Evolutionary conservation across 441 rosid species (phyloP), one percentile per base, ranked within the genome.

Genomic region (Arabidopsis hybrid): DNA sequence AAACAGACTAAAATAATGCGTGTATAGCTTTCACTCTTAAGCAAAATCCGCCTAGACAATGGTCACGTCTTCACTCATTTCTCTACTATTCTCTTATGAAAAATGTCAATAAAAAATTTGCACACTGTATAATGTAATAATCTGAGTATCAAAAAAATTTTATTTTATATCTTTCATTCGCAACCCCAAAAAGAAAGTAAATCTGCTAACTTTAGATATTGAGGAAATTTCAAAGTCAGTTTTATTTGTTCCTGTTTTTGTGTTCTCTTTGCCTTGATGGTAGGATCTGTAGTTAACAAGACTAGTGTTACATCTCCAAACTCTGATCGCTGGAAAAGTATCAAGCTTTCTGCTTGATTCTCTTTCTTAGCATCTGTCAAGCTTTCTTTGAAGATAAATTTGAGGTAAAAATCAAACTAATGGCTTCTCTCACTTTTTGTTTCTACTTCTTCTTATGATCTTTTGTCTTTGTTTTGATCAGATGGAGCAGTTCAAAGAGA

Each of bases 271-370:
- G n/a, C 73, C 74, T 69, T 68, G 81, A 80, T 85, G 91, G 85
- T 86, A 82, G 88, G 92, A 89, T 88, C 91, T 86, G 83, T 82
- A 84, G 83, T 89, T 85, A 9, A 75, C 83, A 74, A 61, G 72
- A 60, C 51, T 80, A 83, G 82, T 89, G 91, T 85, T 89, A 85
- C 88, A 83, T 80, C 85, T 66, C 71, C 75, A 62, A 69, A 79
- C 79, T 75, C 79, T 78, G 78, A 72, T 75, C 68, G 4, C 50
- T 77, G 50, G 47, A 66, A 77, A 79, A 83, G 80, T 70, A 53
- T 74, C 42, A 58, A 75, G 81, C 86, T 84, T 83, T 64, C 68
- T 73, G 81, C 85, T 82, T 71, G 67, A 64, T 80, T 82, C 73
- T 81, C 72, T 70, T 75, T 60, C 32, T 55, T 21, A 34, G 52